phyloP scores from a whole-genome alignment of 352 stramenopile genomes.

The Globisporangium acanthophoron region DNA sequence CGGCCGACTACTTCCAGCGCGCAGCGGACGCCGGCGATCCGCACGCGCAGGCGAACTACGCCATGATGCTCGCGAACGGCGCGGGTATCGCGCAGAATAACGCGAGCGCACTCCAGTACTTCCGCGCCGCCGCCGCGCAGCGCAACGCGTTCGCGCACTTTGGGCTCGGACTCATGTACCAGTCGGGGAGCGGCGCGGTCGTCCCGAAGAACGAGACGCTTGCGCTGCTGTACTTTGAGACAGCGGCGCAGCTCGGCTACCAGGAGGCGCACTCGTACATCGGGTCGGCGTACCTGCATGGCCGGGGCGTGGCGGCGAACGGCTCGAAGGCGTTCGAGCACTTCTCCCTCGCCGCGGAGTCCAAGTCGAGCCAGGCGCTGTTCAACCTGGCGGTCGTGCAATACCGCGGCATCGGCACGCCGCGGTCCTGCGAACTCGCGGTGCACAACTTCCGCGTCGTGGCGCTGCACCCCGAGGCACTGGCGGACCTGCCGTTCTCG shows the following conservation, averaged over 20 bases:
- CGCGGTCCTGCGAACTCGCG: conserved; percentile 34
- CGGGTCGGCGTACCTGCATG: conserved; percentile 58
- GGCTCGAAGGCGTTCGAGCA: conserved; percentile 46
- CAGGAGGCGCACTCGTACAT: conserved; percentile 67
- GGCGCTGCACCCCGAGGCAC: conserved; percentile 42
- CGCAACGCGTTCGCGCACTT: conserved; percentile 61
- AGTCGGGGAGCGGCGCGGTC: conserved; percentile 28
- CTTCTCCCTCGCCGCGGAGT: conserved; percentile 45
- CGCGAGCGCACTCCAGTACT: conserved; percentile 51
- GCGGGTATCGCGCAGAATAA: conserved; percentile 56
- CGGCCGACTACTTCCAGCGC: conserved; percentile 54
- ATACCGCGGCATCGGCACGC: conserved; percentile 49
- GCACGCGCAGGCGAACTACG: conserved; percentile 63
- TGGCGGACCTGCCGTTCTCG: conserved; percentile 55
- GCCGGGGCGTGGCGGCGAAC: conserved; percentile 43
- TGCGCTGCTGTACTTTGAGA: conserved; percentile 54
- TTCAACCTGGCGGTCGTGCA: conserved; percentile 80
- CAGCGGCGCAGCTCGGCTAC: conserved; percentile 50
- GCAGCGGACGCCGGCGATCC: conserved; percentile 62
- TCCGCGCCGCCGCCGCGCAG: conserved; percentile 44
- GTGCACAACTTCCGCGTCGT: conserved; percentile 60
- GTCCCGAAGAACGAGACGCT: conserved; percentile 56
- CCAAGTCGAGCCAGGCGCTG: conserved; percentile 44
- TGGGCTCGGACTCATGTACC: conserved; percentile 59
- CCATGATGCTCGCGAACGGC: conserved; percentile 65